Conservation (phyloP, 2,329 filamentous ascomycete species). For the Penicillium sp. region DNA sequence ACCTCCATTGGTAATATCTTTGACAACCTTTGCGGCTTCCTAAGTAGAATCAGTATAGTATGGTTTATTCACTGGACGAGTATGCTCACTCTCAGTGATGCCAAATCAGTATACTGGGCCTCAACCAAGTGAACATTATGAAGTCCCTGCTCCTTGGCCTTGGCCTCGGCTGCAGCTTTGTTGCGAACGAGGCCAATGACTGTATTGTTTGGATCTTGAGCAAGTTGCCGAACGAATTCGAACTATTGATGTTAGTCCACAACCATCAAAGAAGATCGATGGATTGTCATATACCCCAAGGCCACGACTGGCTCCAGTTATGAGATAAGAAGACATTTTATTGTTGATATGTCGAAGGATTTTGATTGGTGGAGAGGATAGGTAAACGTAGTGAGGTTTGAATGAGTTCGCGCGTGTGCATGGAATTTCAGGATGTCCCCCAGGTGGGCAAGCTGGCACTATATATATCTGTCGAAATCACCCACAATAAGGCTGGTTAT, state of each 20-base stretch:
- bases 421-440: neutral
- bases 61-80: neutral
- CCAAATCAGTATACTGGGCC: conserved; percentile 6
- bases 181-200: conserved; percentile 8
- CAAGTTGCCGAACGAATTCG: conserved; percentile 1
- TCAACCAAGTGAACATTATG: conserved; percentile 7
- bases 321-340: conserved; percentile 7
- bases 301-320: conserved; percentile 8
- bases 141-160: neutral
- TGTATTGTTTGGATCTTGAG: neutral
- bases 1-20: conserved; percentile 22
- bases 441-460: neutral
- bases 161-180: conserved; percentile 2
- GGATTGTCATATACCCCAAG: conserved; percentile 4
- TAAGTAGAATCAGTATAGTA: neutral
- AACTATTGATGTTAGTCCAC: conserved; percentile 1
- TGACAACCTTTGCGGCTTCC: conserved; percentile 20
- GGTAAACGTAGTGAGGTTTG: too few relatives aligned
- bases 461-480: neutral
- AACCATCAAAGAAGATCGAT: too few relatives aligned
- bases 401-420: too few relatives aligned
- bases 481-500: neutral
- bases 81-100: conserved; percentile 2
- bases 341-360: neutral
- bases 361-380: too few relatives aligned